phyloP scores from a whole-genome alignment of 495 filamentous ascomycete species.

The Trichoderma virens region DNA sequence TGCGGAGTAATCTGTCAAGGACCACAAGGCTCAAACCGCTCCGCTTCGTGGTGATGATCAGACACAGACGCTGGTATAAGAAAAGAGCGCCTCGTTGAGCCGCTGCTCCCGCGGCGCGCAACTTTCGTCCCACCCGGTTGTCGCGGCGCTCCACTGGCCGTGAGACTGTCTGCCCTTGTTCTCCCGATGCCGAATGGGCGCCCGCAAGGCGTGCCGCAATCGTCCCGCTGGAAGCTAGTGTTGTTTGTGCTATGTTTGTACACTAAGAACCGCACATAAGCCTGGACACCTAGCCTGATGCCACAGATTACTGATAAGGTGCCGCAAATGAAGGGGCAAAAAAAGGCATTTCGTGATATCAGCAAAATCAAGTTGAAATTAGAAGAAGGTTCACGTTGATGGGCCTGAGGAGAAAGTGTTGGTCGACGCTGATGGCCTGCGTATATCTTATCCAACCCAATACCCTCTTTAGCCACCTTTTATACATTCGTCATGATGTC shows the following conservation, averaged over 20 bases:
- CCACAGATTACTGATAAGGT: too few species aligned
- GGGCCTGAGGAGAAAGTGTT: too few species aligned
- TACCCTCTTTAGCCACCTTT: too few species aligned
- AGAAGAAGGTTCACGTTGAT: too few species aligned
- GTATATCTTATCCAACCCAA: too few species aligned
- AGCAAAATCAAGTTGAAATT: too few species aligned
- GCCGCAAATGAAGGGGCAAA: too few species aligned
- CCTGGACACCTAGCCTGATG: not conserved
- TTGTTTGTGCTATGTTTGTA: not conserved
- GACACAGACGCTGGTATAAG: not conserved
- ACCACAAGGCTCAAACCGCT: not conserved
- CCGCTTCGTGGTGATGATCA: not conserved
- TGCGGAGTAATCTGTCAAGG: not conserved
- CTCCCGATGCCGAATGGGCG: not conserved
- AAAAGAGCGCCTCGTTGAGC: not conserved
- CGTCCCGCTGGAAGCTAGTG: constrained; percentile 1
- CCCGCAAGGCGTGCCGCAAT: not conserved
- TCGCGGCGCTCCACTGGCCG: not conserved
- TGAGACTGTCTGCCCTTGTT: not conserved
- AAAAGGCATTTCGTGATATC: too few species aligned
- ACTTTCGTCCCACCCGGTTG: not conserved
- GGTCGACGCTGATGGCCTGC: too few species aligned
- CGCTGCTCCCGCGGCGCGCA: not conserved
- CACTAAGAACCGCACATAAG: not conserved
- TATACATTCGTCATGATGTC: too few species aligned